These are phyloP conservation scores for Maudiozyma humilis DNA, from an alignment of 1,139 yeast species.

Conservation along the genomic window DNA sequence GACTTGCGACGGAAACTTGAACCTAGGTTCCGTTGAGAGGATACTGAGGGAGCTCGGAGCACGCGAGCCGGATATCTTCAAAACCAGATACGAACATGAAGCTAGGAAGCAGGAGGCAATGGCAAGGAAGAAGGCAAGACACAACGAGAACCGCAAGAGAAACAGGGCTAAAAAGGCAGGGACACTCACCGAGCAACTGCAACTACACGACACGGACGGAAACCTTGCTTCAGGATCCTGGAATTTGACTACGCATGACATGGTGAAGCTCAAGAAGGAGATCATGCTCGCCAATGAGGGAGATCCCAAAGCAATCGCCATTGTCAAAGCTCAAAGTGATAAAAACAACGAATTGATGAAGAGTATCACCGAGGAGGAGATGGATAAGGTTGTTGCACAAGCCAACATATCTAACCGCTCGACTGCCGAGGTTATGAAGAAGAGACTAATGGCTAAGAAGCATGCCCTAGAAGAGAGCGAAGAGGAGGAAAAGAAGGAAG, in stretches of 20 bases:
- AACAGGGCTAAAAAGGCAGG: constrained; percentile 69
- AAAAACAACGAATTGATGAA: constrained; percentile 23
- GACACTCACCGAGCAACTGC: constrained; percentile 64
- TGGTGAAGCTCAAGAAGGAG: constrained; percentile 58
- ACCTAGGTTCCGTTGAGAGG: constrained; percentile 66
- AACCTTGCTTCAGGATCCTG: constrained; percentile 49
- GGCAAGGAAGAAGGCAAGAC: constrained; percentile 53
- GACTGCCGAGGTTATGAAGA: constrained; percentile 39
- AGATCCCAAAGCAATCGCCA: constrained; percentile 62
- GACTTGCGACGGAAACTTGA: constrained; percentile 81
- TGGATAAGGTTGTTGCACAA: constrained; percentile 29
- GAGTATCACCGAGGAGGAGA: constrained; percentile 24
- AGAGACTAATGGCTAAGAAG: constrained; percentile 29
- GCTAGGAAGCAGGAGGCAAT: constrained; percentile 53
- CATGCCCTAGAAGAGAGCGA: constrained; percentile 18
- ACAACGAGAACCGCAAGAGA: constrained; percentile 41
- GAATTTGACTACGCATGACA: constrained; percentile 65
- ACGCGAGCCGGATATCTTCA: constrained; percentile 76
- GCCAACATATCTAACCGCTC: constrained; percentile 34
- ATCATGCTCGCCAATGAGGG: constrained; percentile 73
- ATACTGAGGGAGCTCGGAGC: constrained; percentile 57
- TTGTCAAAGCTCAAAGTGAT: constrained; percentile 39
- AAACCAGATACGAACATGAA: constrained; percentile 59
- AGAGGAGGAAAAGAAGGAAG: constrained; percentile 9
- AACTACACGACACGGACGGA: constrained; percentile 65